Evolutionary conservation across 345 rosid genomes (phyloP), one percentile per base, ranked within the genome.

Genomic region (Eucalyptus rudis): DNA sequence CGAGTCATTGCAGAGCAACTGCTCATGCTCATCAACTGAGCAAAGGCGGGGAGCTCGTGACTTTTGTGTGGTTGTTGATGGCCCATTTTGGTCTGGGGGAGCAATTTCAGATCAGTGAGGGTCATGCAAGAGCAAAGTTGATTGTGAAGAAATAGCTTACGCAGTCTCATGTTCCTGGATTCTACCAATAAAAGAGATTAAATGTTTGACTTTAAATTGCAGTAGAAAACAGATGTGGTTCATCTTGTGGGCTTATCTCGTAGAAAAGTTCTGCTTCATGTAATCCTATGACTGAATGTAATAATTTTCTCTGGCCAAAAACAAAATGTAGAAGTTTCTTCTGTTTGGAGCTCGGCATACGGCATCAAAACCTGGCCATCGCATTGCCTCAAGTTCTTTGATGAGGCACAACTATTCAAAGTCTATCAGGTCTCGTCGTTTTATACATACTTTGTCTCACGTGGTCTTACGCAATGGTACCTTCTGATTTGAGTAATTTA

Each of bases 11-110:
- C 89, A 89, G 94, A 14, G 89, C 93, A 10, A 91, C 88, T 17
- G 91, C 94, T 11, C 99, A 96, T 90, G 95, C 95, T 13, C 94
- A 95, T 44, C 94, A 93, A 44, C 88, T 96, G 7, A 93, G 95
- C 47, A 93, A 91, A 91, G 98, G 98, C 3, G 97, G 95, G 29
- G 96, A 95, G 93, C 92, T 96, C 4, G 66, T 94, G 16, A 92
- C 94, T 68, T 91, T 92, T 76, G 94, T 96, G 79, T 94, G 98
- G 97, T 84, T 96, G 52, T 87, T 95, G 91, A 96, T 96, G 96
- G 95, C 95, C 87, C 98, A 96, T 91, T 91, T 96, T 33, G 95
- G 98, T 29, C 49, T 96, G 6, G 93, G 93, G 45, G 91, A 91
- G 45, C 94, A 95, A 84, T 94, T 94, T 92, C 95, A 95, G 36